phyloP scores from a whole-genome alignment of 2,329 filamentous ascomycete species.

The Neoarthrinium moseri region DNA sequence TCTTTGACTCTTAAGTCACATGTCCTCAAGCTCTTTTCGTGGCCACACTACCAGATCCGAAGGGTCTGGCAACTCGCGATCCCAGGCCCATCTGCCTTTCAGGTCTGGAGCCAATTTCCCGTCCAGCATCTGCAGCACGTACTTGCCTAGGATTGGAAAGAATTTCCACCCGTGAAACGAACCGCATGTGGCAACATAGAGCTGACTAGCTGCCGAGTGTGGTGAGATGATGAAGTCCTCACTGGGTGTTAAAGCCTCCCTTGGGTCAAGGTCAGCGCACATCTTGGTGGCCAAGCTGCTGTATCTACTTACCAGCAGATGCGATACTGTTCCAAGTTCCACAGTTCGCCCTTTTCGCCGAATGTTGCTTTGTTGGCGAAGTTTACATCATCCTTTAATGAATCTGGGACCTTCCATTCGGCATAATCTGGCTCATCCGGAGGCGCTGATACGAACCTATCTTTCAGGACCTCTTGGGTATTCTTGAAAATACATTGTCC shows the following conservation, averaged over 20 bases:
- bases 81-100: constrained; percentile 53
- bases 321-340: constrained; percentile 60
- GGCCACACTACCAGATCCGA: constrained; percentile 55
- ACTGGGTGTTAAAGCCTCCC: constrained; percentile 64
- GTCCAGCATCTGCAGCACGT: constrained; percentile 56
- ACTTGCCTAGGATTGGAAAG: constrained; percentile 62
- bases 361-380: constrained; percentile 58
- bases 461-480: constrained; percentile 48
- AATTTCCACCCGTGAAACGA: constrained; percentile 71
- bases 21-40: constrained; percentile 56
- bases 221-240: constrained; percentile 63
- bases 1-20: too few relatives aligned
- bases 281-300: background rate
- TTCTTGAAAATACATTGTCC: constrained; percentile 59
- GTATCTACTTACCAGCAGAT: constrained; percentile 60
- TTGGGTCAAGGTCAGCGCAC: constrained; percentile 24
- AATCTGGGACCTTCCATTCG: constrained; percentile 59
- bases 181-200: constrained; percentile 63
- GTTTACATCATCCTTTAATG: constrained; percentile 58
- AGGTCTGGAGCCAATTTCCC: constrained; percentile 42
- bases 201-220: constrained; percentile 45
- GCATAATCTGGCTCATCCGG: constrained; percentile 55
- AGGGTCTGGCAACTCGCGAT: constrained; percentile 55
- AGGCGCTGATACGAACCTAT: constrained; percentile 53
- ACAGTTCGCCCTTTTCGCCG: constrained; percentile 51